Conservation (phyloP, 2,329 filamentous ascomycete genomes). For the Penicillium sp. region DNA sequence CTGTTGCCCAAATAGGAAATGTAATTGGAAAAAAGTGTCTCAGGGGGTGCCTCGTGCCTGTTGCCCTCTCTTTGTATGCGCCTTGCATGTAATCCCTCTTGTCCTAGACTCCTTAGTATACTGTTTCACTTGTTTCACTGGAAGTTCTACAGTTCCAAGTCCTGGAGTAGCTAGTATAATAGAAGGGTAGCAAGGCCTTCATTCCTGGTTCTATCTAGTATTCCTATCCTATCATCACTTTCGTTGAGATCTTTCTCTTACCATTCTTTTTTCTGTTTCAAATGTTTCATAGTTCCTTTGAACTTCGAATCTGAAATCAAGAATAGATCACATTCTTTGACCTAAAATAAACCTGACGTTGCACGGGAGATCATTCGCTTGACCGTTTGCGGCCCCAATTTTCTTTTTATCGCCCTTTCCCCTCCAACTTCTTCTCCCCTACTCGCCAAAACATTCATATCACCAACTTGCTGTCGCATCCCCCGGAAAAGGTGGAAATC, state of each 20-base stretch:
- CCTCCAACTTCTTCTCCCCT: conserved; percentile 18
- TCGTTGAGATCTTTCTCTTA: background rate
- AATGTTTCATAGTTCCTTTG: background rate
- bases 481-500: conserved; percentile 19
- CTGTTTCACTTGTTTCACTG: conserved; percentile 21
- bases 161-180: conserved; percentile 9
- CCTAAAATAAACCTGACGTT: conserved; percentile 3
- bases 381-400: conserved; percentile 26
- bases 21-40: conserved; percentile 16
- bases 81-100: conserved; percentile 9
- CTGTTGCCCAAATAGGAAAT: conserved; percentile 12
- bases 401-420: conserved; percentile 27
- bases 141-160: background rate
- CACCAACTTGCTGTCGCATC: conserved; percentile 52
- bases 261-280: background rate
- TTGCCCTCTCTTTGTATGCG: background rate
- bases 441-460: conserved; percentile 53
- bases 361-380: conserved; percentile 23
- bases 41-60: conserved; percentile 20
- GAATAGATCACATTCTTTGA: conserved; percentile 7
- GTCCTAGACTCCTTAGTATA: conserved; percentile 7
- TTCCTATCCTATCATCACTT: conserved; percentile 4
- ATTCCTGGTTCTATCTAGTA: background rate
- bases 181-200: conserved; percentile 11
- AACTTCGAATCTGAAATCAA: background rate